Conservation (phyloP, 192 early-diverging fungal species). For the Dissophora globulifera region DNA sequence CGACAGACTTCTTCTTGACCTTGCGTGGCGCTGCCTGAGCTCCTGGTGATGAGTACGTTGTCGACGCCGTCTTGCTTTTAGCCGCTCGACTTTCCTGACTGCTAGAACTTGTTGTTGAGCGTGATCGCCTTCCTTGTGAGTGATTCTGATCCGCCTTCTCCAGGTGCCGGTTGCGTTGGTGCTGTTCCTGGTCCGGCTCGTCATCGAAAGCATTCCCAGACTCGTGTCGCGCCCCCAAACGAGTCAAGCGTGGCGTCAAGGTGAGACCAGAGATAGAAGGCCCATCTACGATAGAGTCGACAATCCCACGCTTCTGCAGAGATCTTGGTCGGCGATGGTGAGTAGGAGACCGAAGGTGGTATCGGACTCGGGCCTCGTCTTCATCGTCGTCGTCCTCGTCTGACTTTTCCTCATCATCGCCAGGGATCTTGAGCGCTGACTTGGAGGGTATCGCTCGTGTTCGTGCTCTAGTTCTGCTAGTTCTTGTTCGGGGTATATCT, state of each 20-base stretch:
- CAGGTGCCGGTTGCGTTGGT: slow-evolving; percentile 10
- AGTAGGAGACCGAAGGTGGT: slow-evolving; percentile 30
- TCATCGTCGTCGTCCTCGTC: slow-evolving; percentile 49
- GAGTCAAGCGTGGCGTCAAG: slow-evolving; percentile 42
- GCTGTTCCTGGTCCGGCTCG: slow-evolving; percentile 26
- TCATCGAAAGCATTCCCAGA: slow-evolving; percentile 45
- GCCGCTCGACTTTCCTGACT: slow-evolving; percentile 35
- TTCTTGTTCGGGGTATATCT: slow-evolving; percentile 23
- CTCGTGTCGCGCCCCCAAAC: slow-evolving; percentile 48
- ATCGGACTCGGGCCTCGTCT: slow-evolving; percentile 19
- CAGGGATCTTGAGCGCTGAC: slow-evolving; percentile 15
- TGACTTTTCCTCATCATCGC: slow-evolving; percentile 25
- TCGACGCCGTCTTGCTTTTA: slow-evolving; percentile 5
- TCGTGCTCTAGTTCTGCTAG: slow-evolving; percentile 26
- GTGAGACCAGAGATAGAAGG: background rate
- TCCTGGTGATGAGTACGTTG: slow-evolving; percentile 21
- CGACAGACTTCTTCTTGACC: slow-evolving; percentile 33
- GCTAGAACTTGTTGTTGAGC: slow-evolving; percentile 41
- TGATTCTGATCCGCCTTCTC: slow-evolving; percentile 10
- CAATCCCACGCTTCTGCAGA: slow-evolving; percentile 1
- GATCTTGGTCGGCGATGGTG: slow-evolving; percentile 39
- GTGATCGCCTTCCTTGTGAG: slow-evolving; percentile 35
- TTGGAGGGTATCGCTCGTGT: slow-evolving; percentile 29
- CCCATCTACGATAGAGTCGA: background rate
- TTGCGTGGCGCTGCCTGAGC: slow-evolving; percentile 24